Conservation (phyloP, 805 yeast genomes). For the Torulaspora delbrueckii region DNA sequence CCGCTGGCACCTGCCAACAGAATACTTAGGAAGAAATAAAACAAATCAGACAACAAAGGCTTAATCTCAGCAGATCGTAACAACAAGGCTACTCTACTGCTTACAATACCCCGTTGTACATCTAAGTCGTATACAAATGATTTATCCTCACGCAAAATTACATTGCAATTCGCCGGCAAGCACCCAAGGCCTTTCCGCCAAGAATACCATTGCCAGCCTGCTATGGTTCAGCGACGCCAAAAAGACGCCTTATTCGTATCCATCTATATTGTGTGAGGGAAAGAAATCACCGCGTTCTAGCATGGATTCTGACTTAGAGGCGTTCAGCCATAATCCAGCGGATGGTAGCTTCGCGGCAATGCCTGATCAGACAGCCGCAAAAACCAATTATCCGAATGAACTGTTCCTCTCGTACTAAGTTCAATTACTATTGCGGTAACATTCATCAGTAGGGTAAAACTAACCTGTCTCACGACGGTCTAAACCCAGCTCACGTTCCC, state of each 20-base stretch:
- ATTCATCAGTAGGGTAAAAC: conserved; percentile 43
- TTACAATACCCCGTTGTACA: conserved; percentile 19
- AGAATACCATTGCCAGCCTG: conserved; percentile 38
- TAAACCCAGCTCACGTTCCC: conserved; percentile 44
- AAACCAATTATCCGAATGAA: conserved; percentile 45
- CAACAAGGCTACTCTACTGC: conserved; percentile 12
- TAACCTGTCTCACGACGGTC: conserved; percentile 45
- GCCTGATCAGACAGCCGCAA: conserved; percentile 46
- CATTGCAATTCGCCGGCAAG: conserved; percentile 43
- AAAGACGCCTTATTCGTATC: conserved; percentile 41
- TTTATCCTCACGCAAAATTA: conserved; percentile 44
- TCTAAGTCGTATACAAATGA: conserved; percentile 45
- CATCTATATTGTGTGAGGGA: conserved; percentile 41
- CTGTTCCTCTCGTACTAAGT: conserved; percentile 46
- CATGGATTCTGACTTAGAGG: conserved; percentile 46
- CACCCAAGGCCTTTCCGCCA: conserved; percentile 39
- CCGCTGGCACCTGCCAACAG: conserved; percentile 11
- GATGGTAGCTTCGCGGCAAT: conserved; percentile 48
- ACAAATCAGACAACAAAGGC: conserved; percentile 23
- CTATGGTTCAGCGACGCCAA: conserved; percentile 41
- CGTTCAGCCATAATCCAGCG: conserved; percentile 46
- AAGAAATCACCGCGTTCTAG: conserved; percentile 43
- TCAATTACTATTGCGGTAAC: conserved; percentile 40
- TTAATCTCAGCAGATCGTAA: conserved; percentile 13
- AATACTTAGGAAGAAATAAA: conserved; percentile 14